Evolutionary conservation across 768 basidiomycete genomes (phyloP).

Genomic region (Coprinopsis sp.): DNA sequence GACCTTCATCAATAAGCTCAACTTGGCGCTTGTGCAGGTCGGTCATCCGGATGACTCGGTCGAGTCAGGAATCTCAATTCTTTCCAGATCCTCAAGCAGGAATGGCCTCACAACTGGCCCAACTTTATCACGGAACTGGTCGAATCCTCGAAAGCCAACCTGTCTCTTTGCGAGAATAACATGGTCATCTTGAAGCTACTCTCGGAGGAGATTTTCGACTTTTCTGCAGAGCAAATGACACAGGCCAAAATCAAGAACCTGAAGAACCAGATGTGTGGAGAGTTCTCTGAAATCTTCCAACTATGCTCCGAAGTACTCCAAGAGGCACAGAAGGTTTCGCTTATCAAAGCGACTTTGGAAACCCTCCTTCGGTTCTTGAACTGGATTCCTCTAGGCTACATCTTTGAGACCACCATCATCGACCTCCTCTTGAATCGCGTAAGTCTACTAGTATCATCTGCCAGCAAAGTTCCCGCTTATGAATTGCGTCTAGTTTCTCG

Average conservation of each 20-base stretch:
- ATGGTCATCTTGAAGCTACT: constrained; percentile 97
- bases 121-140: constrained; percentile 96
- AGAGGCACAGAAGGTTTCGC: constrained; percentile 91
- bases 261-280: constrained; percentile 97
- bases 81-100: constrained; percentile 91
- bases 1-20: constrained; percentile 93
- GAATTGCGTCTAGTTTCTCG: constrained; percentile 69
- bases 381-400: constrained; percentile 98
- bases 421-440: constrained; percentile 90
- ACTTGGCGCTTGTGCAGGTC: constrained; percentile 92
- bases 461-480: constrained; percentile 2
- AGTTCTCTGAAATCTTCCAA: constrained; percentile 97
- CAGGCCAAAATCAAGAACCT: constrained; percentile 96
- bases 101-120: constrained; percentile 99
- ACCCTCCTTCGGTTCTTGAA: constrained; percentile 94
- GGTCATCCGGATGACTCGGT: constrained; percentile 16
- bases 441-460: constrained; percentile 30
- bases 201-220: constrained; percentile 99
- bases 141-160: constrained; percentile 93
- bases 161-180: constrained; percentile 98
- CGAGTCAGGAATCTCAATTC: constrained; percentile 3
- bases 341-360: constrained; percentile 93
- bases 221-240: constrained; percentile 97
- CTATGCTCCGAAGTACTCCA: constrained; percentile 95
- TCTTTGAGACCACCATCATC: constrained; percentile 97